Evolutionary conservation across 1,139 yeast genomes (phyloP).

Genomic region (Nadsonia starkeyi-henricii): DNA sequence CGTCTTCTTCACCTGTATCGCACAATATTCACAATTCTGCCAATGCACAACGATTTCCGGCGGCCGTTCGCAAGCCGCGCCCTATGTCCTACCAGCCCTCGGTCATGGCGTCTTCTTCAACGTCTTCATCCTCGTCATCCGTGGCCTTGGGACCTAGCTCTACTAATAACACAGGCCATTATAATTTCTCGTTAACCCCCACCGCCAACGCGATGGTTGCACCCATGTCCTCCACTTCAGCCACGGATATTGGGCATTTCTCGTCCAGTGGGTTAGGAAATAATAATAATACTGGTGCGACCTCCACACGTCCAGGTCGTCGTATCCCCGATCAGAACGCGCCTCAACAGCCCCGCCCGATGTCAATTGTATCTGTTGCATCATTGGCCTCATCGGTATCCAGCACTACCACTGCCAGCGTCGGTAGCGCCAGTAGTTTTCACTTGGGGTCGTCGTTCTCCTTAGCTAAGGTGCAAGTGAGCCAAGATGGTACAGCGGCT

Average conservation of each 20-base stretch:
- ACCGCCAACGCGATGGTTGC: too few relatives aligned
- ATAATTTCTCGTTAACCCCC: too few relatives aligned
- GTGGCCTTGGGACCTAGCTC: too few relatives aligned
- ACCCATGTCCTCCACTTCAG: too few relatives aligned
- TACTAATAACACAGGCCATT: too few relatives aligned
- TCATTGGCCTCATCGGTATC: too few relatives aligned
- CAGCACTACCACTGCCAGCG: neutral
- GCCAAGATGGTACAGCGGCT: neutral
- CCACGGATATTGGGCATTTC: too few relatives aligned
- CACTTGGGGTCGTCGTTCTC: too few relatives aligned
- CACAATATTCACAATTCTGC: slow-evolving; percentile 4
- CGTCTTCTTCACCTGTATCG: slow-evolving; percentile 1
- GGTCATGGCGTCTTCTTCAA: too few relatives aligned
- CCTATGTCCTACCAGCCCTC: slow-evolving; percentile 27
- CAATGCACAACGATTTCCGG: slow-evolving; percentile 15
- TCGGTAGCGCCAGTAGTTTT: neutral
- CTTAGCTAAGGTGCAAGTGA: neutral
- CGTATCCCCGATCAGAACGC: neutral
- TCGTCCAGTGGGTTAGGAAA: too few relatives aligned
- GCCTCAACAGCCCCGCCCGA: slow-evolving; percentile 1
- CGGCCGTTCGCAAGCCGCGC: slow-evolving; percentile 24
- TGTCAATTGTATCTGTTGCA: too few relatives aligned
- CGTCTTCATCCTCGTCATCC: too few relatives aligned
- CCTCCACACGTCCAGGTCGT: neutral
- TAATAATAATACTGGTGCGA: neutral